Evolutionary conservation across 768 basidiomycete species (phyloP).

Genomic region (Agrocybe pediades): DNA sequence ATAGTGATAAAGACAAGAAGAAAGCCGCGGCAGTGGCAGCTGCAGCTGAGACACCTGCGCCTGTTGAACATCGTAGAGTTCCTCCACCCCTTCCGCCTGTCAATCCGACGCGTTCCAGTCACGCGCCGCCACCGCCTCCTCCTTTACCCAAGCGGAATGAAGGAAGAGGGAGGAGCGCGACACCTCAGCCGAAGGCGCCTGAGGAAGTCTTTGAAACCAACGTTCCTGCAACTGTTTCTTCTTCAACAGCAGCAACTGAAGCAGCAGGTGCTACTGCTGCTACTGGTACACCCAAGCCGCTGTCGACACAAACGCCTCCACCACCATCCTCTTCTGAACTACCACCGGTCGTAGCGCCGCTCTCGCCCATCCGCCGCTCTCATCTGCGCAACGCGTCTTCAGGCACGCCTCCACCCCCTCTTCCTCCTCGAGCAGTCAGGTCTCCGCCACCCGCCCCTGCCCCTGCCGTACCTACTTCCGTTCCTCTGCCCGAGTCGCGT

Average conservation of each 20-base stretch:
- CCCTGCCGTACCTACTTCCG: constrained; percentile 32
- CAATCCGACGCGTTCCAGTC: constrained; percentile 42
- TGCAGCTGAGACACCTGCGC: neutral
- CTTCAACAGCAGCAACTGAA: neutral
- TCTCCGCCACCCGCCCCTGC: constrained; percentile 14
- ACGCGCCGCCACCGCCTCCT: constrained; percentile 26
- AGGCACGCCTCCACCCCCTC: constrained; percentile 7
- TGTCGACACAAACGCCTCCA: neutral
- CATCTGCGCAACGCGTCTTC: constrained; percentile 6
- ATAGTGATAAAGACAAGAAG: constrained; percentile 39
- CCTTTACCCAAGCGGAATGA: constrained; percentile 54
- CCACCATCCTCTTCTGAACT: neutral
- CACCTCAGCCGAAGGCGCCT: constrained; percentile 2
- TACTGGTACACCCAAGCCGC: neutral
- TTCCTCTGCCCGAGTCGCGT: constrained; percentile 46
- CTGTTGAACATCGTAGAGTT: constrained; percentile 22
- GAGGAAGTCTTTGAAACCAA: neutral
- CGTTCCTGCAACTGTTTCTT: neutral
- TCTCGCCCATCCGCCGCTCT: neutral
- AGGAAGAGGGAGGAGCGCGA: constrained; percentile 28
- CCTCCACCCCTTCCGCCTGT: constrained; percentile 25
- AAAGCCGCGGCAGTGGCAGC: constrained; percentile 14
- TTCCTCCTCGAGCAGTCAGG: constrained; percentile 9
- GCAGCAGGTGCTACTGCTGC: neutral
- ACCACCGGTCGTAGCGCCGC: neutral